Evolutionary conservation across 2,329 filamentous ascomycete species (phyloP), one percentile per base, ranked within the genome.

Genomic region (Fusarium sp.): DNA sequence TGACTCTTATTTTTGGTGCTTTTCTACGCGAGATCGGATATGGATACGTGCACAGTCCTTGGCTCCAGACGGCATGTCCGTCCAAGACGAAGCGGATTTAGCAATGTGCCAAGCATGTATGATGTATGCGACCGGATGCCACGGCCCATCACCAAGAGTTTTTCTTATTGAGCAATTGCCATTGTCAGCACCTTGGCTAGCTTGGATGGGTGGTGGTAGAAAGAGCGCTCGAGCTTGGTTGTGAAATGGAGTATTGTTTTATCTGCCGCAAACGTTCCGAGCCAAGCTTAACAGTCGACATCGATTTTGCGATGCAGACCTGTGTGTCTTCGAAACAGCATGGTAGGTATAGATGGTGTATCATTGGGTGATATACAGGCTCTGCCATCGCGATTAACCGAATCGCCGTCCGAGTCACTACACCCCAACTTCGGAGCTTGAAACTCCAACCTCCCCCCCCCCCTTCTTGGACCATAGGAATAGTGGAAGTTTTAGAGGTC

Each of bases 61-160:
- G 62, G 58, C 61, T 65, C 62, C 60, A 57, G 47, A 41, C 72
- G 72, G 72, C 65, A 37, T 73, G 68, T 34, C 72, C 72, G 72
- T 70, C 49, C 55, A 65, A 68, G 34, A 38, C 49, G 55, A 62
- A 60, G 57, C 51, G 71, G 62, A 63, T 58, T 64, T 50, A 46
- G 53, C 28, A 50, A 38, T 41, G 18, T 62, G 70, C 72, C 70
- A 74, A 72, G 72, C 42, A 57, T 47, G 42, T 49, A 68, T 70
- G 68, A 61, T 68, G 68, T 60, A 69, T 62, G 58, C 58, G 40
- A 30, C 59, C 72, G 72, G 72, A 74, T 71, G 72, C 70, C 49
- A 69, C 72, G 72, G 72, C 72, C 68, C 70, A 62, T 64, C 57
- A 57, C 38, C 56, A 56, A 58, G 70, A 55, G 57, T 52, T 57